Conservation (phyloP, 1,284 basidiomycete species). For the Golubevia sp. region DNA sequence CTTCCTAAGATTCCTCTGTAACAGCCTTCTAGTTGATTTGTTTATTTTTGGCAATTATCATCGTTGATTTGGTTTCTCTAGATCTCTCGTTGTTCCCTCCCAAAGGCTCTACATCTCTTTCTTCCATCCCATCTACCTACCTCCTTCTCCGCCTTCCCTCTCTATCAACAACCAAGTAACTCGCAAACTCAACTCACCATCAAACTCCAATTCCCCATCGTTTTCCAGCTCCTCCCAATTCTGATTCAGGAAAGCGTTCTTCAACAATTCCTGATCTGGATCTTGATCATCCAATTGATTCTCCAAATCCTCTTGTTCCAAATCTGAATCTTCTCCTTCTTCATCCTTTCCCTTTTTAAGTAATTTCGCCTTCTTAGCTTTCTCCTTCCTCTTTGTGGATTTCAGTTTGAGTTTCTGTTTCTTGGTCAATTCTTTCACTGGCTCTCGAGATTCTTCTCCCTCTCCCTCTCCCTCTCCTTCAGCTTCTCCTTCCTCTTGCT, state of each 20-base stretch:
- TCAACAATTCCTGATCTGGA: not conserved
- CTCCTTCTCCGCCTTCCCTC: not conserved
- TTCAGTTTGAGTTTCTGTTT: constrained; percentile 12
- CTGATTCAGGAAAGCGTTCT: not conserved
- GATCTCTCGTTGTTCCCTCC: not conserved
- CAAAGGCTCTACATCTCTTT: not conserved
- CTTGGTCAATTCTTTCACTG: constrained; percentile 15
- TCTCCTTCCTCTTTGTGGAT: constrained; percentile 38
- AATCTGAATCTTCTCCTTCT: constrained; percentile 20
- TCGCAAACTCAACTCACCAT: not conserved
- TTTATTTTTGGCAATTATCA: not conserved
- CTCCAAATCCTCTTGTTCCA: not conserved
- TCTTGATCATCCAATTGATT: too few relatives aligned
- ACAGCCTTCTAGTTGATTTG: not conserved
- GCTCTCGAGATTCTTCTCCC: constrained; percentile 16
- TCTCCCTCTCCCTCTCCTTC: constrained; percentile 12
- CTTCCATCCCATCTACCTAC: not conserved
- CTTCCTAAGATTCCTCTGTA: not conserved
- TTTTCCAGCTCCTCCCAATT: not conserved
- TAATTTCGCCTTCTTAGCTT: not conserved
- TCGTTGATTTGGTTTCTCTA: not conserved
- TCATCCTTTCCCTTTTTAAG: constrained; percentile 25
- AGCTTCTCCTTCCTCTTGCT: constrained; percentile 10
- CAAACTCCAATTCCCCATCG: not conserved
- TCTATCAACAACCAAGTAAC: not conserved